Evolutionary conservation across 352 stramenopile genomes (phyloP), one percentile per base, ranked within the genome.

Genomic region (Sclerospora graminicola): DNA sequence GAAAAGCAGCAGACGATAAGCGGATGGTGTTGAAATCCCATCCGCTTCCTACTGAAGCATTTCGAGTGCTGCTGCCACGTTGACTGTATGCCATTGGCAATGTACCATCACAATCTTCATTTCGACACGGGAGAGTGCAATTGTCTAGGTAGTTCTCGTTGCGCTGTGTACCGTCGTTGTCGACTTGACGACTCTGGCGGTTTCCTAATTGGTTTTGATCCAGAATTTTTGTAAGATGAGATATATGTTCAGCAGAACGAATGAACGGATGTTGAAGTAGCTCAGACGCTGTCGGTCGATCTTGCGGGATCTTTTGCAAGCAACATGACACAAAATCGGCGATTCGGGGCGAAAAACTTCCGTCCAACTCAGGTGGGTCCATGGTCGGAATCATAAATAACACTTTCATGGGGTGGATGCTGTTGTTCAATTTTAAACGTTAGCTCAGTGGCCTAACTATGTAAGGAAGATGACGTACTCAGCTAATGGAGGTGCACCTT

Each of bases 341-440:
- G 45, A 92, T 84, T 40, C 63, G 62, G 9, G 57, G 24, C n/a
- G 78, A 88, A 45, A 90, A 90, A 21, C 56, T 66, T 26, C 63
- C 78, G 33, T 90, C 74, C 6, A 98, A 69, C 24, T 58, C 69
- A 2, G 92, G 85, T 29, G 89, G 83, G 6, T 93, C 82, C 62
- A 95, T 95, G 30, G 89, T 95, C 5, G 96, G 95, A 60, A 99
- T 99, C 52, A 99, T 84, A 63, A 99, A 99, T 45, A 99, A 91
- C 40, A 97, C 96, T 59, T 97, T 87, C 75, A 99, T 97, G 5
- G 96, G 97, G 63, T 99, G 94, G 30, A 99, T 82, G 49, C 97
- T 97, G 37, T 26, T 3, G 3, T 26, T 26, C 21, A 26, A 26
- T 26, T 3, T 26, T 6, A 26, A 26, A 26, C 21, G 21, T 26